A percentile compares a stretch with the other conserved stretches of the same genome.
Conservation (phyloP, 2,329 filamentous ascomycete genomes). For the Penicillium sp. region DNA sequence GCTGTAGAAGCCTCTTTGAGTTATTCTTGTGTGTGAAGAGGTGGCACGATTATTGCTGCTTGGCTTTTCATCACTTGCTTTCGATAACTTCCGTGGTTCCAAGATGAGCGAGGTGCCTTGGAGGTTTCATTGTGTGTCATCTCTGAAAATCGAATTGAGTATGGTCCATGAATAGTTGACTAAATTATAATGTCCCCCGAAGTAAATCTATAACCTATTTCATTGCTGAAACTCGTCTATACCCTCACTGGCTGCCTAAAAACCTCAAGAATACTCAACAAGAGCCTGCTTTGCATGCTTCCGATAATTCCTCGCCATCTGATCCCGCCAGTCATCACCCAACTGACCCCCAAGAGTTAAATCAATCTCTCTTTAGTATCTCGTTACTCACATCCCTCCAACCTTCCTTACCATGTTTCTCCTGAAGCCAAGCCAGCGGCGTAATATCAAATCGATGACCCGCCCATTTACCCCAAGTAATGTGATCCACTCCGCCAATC, state of each 20-base stretch:
- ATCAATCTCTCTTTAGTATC: conserved; percentile 31
- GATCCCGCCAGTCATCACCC: conserved; percentile 27
- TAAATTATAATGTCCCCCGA: no score
- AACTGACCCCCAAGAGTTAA: conserved; percentile 21
- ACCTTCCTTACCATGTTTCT: conserved; percentile 9
- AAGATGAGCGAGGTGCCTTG: neutral
- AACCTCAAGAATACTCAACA: neutral
- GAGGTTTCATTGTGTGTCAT: neutral
- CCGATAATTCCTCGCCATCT: conserved; percentile 13
- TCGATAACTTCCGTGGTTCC: neutral
- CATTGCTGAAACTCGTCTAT: neutral
- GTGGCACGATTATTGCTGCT: neutral
- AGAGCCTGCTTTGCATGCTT: conserved; percentile 3
- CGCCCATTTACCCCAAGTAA: conserved; percentile 37
- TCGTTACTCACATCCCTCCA: conserved; percentile 41
- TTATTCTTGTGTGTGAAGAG: neutral
- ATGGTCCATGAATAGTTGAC: neutral
- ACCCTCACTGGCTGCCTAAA: no score
- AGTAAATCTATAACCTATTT: neutral
- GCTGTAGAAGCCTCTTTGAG: no score
- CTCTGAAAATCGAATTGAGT: no score
- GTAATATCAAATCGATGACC: conserved; percentile 41
- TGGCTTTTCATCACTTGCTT: neutral
- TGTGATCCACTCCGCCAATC: conserved; percentile 15
- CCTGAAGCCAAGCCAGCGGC: conserved; percentile 26